Conservation (phyloP, 2,329 filamentous ascomycete species). For the Microsporum ferrugineum region DNA sequence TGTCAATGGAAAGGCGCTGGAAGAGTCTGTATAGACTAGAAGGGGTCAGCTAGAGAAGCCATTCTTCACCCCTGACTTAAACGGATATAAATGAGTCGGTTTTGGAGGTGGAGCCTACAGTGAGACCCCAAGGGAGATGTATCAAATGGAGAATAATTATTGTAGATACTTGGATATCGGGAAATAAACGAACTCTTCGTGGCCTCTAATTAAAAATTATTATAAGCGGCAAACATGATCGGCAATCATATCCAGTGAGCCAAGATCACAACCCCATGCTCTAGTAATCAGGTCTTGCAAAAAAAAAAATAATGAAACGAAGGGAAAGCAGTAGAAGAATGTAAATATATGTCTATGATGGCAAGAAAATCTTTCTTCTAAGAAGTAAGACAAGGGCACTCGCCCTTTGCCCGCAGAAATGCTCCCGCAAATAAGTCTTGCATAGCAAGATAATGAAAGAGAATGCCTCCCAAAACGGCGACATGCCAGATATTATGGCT, state of each 20-base stretch:
- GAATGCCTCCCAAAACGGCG: slow-evolving; percentile 82
- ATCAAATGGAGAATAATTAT: background rate
- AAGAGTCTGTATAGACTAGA: background rate
- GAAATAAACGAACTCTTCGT: background rate
- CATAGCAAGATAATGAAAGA: slow-evolving; percentile 97
- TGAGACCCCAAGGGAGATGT: background rate
- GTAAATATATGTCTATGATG: background rate
- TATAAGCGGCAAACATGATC: background rate
- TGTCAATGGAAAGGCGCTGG: background rate
- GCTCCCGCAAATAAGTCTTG: slow-evolving; percentile 79
- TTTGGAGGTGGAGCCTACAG: background rate
- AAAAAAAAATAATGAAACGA: background rate
- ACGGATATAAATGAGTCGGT: background rate
- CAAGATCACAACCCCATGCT: background rate
- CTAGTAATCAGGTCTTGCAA: background rate
- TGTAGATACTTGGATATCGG: background rate
- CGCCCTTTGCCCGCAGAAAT: slow-evolving; percentile 53
- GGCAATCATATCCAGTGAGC: background rate
- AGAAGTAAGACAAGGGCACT: slow-evolving; percentile 20
- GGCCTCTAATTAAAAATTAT: slow-evolving; percentile 1
- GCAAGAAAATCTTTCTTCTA: background rate
- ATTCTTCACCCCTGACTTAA: background rate
- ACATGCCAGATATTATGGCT: slow-evolving; percentile 98
- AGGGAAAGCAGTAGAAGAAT: background rate
- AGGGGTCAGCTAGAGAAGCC: too few relatives aligned